Evolutionary conservation across 805 yeast species (phyloP).

Genomic region (Lachancea meyersii): DNA sequence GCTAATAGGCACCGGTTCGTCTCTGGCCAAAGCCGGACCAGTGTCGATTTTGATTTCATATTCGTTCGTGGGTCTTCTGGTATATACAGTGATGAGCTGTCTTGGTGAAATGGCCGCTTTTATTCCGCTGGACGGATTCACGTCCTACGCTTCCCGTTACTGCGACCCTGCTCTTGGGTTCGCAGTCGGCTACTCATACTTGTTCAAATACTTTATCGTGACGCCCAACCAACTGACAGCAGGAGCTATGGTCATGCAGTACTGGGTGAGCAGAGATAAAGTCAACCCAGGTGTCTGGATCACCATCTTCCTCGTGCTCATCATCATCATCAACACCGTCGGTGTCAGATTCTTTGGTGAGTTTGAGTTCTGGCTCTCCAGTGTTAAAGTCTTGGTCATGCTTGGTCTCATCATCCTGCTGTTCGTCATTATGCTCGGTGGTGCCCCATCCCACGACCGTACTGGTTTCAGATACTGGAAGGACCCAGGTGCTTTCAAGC

Average conservation of each 20-base stretch:
- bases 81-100: conserved; percentile 61
- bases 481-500: conserved; percentile 58
- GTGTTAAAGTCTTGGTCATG: conserved; percentile 59
- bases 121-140: conserved; percentile 62
- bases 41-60: conserved; percentile 54
- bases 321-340: conserved; percentile 33
- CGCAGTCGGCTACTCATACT: conserved; percentile 41
- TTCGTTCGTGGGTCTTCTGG: conserved; percentile 62
- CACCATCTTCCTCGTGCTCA: conserved; percentile 36
- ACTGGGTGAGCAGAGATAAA: conserved; percentile 38
- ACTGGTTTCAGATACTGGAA: conserved; percentile 67
- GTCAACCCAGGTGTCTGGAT: conserved; percentile 43
- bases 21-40: conserved; percentile 64
- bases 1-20: conserved; percentile 68
- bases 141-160: conserved; percentile 50
- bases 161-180: conserved; percentile 44
- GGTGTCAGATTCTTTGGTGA: conserved; percentile 44
- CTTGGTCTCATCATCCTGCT: conserved; percentile 60
- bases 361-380: conserved; percentile 43
- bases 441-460: conserved; percentile 70
- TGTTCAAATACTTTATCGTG: conserved; percentile 43
- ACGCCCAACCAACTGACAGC: conserved; percentile 44
- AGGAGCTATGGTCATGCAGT: conserved; percentile 41
- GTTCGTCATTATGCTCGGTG: conserved; percentile 66
- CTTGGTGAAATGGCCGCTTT: conserved; percentile 66